Base-by-base conservation (phyloP, 1,139 yeast genomes). In the Yamadazyma conglobata region DNA sequence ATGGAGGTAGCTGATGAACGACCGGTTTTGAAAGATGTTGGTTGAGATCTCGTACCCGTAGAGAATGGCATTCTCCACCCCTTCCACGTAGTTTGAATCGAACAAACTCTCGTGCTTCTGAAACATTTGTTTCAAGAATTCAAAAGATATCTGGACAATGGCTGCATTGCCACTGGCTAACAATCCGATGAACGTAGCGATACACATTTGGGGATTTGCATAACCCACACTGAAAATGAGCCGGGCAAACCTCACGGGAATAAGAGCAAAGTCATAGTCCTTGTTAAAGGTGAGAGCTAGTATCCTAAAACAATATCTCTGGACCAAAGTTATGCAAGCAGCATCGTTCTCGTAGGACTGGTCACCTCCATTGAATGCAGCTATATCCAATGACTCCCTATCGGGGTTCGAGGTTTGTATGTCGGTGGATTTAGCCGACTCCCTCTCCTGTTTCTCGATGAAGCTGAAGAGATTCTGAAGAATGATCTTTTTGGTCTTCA, bases 81-180 rank as follows among this genome's bases (percentile, higher is more conserved):
- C 91, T 38, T 79, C 84, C 1, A 65, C 52, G 43, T 83, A 78
- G 34, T 79, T 70, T 2, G 79, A 60, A 34, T 81, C 88, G 16
- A 83, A 70, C 46, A 87, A 60, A 2, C 87, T 74, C 47, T 83
- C 89, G 47, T 83, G 78, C 40, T 77, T 81, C 13, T 73, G 79
- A 43, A 71, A 76, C 7, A 86, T 49, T 4, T 69, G 73, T 16
- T 49, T 50, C 43, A 83, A 83, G 34, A 83, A 58, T 2, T 64
- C 68, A 2, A 59, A 39, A 0, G 89, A 85, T 7, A 70, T 55
- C 2, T 52, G 52, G 21, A 69, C 59, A 16, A 82, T 61, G n/a
- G 55, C 52, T 2, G 48, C 48, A 16, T 61, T 56, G 0, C 62
- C 53, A 1, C 87, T 76, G 0, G 85, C 68, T 38, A 79, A 78